Percentiles rank a stretch among this genome's conserved stretches.
Evolutionary conservation across 2,329 filamentous ascomycete genomes (phyloP).

Genomic region (Alternaria brassicae): DNA sequence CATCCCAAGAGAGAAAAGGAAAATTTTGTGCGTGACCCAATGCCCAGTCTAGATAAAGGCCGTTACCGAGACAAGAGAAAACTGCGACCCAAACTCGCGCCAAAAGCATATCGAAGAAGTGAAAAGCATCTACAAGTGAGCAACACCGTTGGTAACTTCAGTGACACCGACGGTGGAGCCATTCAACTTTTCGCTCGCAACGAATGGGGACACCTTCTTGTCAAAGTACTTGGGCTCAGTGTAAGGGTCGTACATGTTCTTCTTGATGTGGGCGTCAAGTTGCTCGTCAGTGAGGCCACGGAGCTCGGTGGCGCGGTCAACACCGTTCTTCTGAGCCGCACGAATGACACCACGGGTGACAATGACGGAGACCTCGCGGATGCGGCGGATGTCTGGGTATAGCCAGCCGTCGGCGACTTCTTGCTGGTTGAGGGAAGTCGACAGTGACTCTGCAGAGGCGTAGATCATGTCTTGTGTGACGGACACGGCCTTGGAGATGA

Average conservation of each 20-base stretch:
- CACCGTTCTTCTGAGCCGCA: conserved; percentile 79
- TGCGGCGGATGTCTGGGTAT: conserved; percentile 89
- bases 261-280: conserved; percentile 70
- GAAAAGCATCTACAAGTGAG: conserved; percentile 40
- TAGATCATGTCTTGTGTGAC: conserved; percentile 98
- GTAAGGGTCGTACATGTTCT: conserved; percentile 61
- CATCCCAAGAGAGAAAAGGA: conserved; percentile 17
- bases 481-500: conserved; percentile 84
- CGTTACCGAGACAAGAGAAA: conserved; percentile 18
- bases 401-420: conserved; percentile 85
- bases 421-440: conserved; percentile 77
- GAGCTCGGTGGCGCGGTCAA: conserved; percentile 63
- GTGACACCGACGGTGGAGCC: conserved; percentile 34
- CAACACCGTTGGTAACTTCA: conserved; percentile 37
- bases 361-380: conserved; percentile 84
- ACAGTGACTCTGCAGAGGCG: conserved; percentile 82
- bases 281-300: conserved; percentile 71
- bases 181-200: conserved; percentile 34
- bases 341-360: conserved; percentile 95
- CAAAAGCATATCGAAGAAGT: conserved; percentile 11
- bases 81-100: conserved; percentile 12
- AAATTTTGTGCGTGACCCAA: conserved; percentile 21
- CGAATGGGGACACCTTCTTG: conserved; percentile 48
- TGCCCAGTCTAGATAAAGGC: conserved; percentile 32
- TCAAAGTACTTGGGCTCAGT: conserved; percentile 53